phyloP scores from a whole-genome alignment of 176 grass and related monocot species.

The Triticum turgidum region DNA sequence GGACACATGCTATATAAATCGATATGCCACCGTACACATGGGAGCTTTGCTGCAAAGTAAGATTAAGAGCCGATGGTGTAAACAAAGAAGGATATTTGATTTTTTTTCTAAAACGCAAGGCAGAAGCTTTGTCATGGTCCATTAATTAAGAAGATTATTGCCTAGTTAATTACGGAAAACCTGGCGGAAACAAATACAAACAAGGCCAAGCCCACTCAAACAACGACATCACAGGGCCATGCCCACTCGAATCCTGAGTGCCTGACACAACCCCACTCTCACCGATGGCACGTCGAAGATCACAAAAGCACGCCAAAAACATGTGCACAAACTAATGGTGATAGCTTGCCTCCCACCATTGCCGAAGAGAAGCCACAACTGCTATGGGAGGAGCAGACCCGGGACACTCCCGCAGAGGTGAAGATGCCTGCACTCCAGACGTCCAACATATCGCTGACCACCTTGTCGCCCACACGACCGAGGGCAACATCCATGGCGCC shows the following conservation, averaged over 20 bases:
- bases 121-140: too few relatives aligned
- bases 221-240: neutral
- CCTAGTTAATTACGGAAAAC: too few relatives aligned
- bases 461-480: too few relatives aligned
- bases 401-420: neutral
- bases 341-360: neutral
- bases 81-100: slow-evolving; percentile 1
- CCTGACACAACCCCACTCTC: neutral
- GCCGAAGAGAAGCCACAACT: neutral
- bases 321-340: neutral
- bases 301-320: neutral
- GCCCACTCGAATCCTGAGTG: neutral
- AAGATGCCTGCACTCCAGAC: neutral
- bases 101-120: too few relatives aligned
- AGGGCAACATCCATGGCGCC: too few relatives aligned
- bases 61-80: neutral
- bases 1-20: neutral
- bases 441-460: too few relatives aligned
- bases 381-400: neutral
- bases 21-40: neutral
- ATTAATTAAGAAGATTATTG: too few relatives aligned
- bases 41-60: neutral
- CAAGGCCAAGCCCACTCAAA: neutral
- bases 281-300: neutral
- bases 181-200: neutral